These are phyloP conservation scores for Vitis hybrid DNA, from an alignment of 177 flowering plant genomes.

Conservation along the genomic window DNA sequence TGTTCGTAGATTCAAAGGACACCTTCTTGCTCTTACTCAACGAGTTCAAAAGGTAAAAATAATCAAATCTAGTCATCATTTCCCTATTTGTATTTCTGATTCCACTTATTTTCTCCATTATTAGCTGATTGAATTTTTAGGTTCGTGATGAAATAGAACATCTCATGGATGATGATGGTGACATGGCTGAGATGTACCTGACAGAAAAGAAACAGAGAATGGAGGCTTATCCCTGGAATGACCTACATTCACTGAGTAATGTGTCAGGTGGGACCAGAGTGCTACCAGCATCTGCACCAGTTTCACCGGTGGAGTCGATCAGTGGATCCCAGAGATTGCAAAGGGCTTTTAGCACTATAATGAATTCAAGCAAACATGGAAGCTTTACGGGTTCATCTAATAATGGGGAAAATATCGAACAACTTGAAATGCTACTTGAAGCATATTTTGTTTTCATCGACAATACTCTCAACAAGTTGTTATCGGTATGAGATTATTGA, in stretches of 20 bases:
- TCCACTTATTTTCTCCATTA: neutral
- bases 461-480: constrained; percentile 73
- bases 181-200: constrained; percentile 98
- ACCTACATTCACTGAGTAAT: constrained; percentile 27
- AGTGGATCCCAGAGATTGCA: constrained; percentile 48
- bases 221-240: constrained; percentile 45
- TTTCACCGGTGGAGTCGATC: constrained; percentile 67
- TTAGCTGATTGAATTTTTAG: constrained; percentile 35
- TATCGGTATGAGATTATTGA: constrained; percentile 52
- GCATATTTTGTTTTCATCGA: constrained; percentile 90
- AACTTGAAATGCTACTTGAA: constrained; percentile 97
- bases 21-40: constrained; percentile 85
- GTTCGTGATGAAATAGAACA: constrained; percentile 96
- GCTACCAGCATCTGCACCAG: constrained; percentile 78
- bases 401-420: constrained; percentile 63
- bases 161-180: constrained; percentile 98
- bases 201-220: constrained; percentile 82
- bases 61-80: neutral
- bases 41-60: constrained; percentile 84
- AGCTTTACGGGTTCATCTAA: constrained; percentile 59
- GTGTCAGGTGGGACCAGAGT: constrained; percentile 18
- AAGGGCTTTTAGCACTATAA: constrained; percentile 59
- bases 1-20: constrained; percentile 88
- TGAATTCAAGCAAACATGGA: constrained; percentile 63
- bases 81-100: neutral